These are phyloP conservation scores for Aspergillus alliaceus DNA, from an alignment of 2,329 filamentous ascomycete species.

Conservation along the genomic window DNA sequence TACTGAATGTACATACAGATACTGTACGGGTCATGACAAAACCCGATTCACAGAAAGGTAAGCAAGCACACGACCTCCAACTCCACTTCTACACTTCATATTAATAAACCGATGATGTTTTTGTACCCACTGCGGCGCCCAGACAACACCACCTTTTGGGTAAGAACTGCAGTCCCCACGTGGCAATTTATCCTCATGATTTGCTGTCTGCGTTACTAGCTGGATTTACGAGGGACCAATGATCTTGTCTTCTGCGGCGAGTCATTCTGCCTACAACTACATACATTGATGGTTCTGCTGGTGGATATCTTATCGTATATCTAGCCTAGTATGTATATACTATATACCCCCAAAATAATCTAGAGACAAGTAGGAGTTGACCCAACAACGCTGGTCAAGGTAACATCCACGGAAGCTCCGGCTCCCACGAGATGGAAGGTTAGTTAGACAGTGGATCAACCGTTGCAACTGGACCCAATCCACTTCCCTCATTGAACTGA, in stretches of 20 bases:
- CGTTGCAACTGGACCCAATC: too few relatives aligned
- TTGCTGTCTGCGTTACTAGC: neutral
- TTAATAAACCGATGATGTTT: neutral
- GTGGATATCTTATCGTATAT: neutral
- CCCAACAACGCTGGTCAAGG: too few relatives aligned
- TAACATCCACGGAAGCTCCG: too few relatives aligned
- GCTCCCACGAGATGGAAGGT: too few relatives aligned
- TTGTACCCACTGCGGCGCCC: neutral
- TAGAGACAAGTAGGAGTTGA: too few relatives aligned
- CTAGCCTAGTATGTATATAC: too few relatives aligned
- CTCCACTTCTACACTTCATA: neutral
- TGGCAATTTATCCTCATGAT: slow-evolving; percentile 1
- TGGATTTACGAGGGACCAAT: neutral
- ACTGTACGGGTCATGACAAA: neutral
- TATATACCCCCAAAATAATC: too few relatives aligned
- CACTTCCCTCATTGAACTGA: too few relatives aligned
- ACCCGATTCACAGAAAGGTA: neutral
- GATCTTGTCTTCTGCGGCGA: neutral
- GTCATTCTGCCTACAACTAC: neutral
- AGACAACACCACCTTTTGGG: neutral
- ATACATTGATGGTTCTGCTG: neutral
- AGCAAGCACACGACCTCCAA: slow-evolving; percentile 1
- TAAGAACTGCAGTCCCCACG: slow-evolving; percentile 1
- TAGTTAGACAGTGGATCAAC: neutral
- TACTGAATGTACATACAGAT: neutral